Base-by-base conservation (phyloP, 495 filamentous ascomycete genomes). In the Penicillium pancosmium region DNA sequence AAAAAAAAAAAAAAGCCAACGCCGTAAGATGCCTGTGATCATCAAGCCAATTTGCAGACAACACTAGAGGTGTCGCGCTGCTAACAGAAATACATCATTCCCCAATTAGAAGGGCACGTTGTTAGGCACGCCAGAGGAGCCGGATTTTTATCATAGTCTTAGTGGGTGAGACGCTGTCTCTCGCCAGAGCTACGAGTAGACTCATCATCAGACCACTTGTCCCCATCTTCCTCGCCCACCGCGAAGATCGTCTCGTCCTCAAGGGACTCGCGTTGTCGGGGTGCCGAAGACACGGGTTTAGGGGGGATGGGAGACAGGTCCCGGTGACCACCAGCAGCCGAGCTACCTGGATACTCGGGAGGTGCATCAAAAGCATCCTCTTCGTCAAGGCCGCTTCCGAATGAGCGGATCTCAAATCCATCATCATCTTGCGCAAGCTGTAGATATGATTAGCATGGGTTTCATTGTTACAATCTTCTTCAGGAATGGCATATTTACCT, bases 391-490 rank as follows among this genome's bases (percentile, higher is more conserved):
- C 83, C 87, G 69, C 91, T 90, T 27, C 91, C 91, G 50, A 99
- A 89, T 38, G 92, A 93, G 52, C 90, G 89, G 64, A 99, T 96
- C 71, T 99, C 95, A 65, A 99, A 98, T 11, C 92, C 94, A 67
- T 98, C 95, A 64, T 99, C 94, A 72, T 99, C 93, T 84, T 97
- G 94, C 7, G 95, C 94, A 68, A 99, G 86, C 86, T 89, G 52
- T 35, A 62, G 51, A 9, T 25, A 35, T 41, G 33, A 64, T 80
- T 31, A 80, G 73, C 35, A 70, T 6, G 18, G n/a, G 15, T 4
- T 18, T 16, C 15, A n/a, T 1, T 10, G 13, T 23, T 5, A 12
- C 10, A 13, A 9, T 15, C 43, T 34, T 18, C 3, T 3, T 34
- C 10, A 7, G 35, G 43, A 35, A 48, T 4, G 21, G 11, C 12